Evolutionary conservation across 768 basidiomycete species (phyloP).

Genomic region (Boletus pseudo-olivaceus): DNA sequence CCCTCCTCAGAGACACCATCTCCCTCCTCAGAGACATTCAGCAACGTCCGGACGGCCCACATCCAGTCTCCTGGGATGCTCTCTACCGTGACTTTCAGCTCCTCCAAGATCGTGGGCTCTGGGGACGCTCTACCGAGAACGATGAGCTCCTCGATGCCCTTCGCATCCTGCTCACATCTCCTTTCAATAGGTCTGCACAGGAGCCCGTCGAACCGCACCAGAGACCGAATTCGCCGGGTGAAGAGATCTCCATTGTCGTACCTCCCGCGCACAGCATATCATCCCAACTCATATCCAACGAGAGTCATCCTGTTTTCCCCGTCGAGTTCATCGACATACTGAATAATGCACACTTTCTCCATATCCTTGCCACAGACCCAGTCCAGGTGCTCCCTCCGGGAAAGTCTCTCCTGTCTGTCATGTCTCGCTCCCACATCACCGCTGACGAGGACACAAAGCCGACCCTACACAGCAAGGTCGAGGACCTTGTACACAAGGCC

Average conservation of each 20-base stretch:
- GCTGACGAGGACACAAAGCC: constrained; percentile 19
- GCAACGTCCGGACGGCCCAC: constrained; percentile 16
- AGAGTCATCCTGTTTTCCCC: constrained; percentile 39
- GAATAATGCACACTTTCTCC: constrained; percentile 62
- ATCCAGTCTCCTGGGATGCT: constrained; percentile 22
- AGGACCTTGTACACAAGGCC: constrained; percentile 50
- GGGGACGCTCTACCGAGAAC: constrained; percentile 26
- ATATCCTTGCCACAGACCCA: constrained; percentile 63
- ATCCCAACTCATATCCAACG: constrained; percentile 21
- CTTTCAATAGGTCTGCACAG: not conserved
- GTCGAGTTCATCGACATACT: constrained; percentile 53
- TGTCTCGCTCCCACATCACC: constrained; percentile 34
- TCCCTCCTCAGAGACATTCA: constrained; percentile 19
- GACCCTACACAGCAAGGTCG: constrained; percentile 47
- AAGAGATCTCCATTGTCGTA: constrained; percentile 15
- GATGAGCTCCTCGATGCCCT: constrained; percentile 27
- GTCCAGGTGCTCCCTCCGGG: constrained; percentile 60
- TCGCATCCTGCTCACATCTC: constrained; percentile 11
- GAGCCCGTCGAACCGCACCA: not conserved
- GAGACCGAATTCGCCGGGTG: not conserved
- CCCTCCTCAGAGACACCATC: constrained; percentile 23
- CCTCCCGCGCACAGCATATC: constrained; percentile 9
- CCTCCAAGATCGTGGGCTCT: constrained; percentile 24
- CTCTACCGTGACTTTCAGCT: constrained; percentile 19
- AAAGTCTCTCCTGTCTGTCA: constrained; percentile 67